Evolutionary conservation across 2,329 filamentous ascomycete genomes (phyloP).

Genomic region (Ophiocordyceps camponoti-rufipedis): DNA sequence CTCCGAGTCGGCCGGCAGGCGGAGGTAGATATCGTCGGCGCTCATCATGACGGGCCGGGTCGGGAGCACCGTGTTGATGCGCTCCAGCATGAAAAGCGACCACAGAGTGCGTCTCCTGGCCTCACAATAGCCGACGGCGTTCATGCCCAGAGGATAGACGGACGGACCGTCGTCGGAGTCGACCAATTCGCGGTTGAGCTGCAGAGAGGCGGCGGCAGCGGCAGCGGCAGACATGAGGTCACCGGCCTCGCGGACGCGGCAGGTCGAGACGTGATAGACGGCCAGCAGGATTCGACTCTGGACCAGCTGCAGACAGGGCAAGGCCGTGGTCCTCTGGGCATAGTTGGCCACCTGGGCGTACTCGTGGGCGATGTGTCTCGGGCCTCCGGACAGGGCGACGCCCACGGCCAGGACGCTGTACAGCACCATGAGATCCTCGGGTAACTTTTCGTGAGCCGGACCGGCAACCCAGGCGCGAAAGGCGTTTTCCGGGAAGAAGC

Average conservation of each 20-base stretch:
- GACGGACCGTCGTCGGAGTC: conserved; percentile 20
- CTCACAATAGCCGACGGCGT: conserved; percentile 39
- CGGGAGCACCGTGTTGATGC: conserved; percentile 41
- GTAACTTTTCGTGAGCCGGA: conserved; percentile 16
- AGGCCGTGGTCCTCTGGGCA: conserved; percentile 20
- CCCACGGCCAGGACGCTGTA: conserved; percentile 24
- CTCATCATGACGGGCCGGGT: conserved; percentile 36
- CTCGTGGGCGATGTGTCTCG: conserved; percentile 17
- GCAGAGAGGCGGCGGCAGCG: conserved; percentile 37
- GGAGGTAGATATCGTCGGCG: conserved; percentile 46
- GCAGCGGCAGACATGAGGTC: conserved; percentile 46
- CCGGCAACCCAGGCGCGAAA: conserved; percentile 19
- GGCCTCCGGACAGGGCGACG: conserved; percentile 18
- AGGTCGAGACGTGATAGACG: conserved; percentile 45
- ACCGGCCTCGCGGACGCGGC: conserved; percentile 39
- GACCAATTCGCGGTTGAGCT: conserved; percentile 41
- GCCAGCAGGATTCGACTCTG: conserved; percentile 50
- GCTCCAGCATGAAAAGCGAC: conserved; percentile 52
- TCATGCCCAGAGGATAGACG: conserved; percentile 38
- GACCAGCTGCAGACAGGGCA: conserved; percentile 36
- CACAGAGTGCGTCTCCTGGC: conserved; percentile 54
- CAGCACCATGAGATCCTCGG: conserved; percentile 26
- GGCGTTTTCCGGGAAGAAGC: conserved; percentile 20
- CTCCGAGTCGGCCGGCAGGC: conserved; percentile 42
- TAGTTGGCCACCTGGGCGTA: conserved; percentile 36